Conservation (phyloP, 140 eudicot genomes). For the Erigeron philadelphicus region DNA sequence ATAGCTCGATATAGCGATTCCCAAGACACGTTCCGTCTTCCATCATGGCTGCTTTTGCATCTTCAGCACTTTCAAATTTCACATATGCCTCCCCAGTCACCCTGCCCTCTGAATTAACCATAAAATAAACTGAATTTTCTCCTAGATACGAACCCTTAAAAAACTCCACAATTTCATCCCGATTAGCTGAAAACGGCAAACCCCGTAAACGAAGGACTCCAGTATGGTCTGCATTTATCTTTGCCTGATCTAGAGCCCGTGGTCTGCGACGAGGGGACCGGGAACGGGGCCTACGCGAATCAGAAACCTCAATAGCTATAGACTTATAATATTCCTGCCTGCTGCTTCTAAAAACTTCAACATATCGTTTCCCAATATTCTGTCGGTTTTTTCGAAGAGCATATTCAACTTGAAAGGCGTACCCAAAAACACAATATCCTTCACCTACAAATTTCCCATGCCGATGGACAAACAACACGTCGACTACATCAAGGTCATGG, state of each 20-base stretch:
- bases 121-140: constrained; percentile 62
- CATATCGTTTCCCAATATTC: constrained; percentile 85
- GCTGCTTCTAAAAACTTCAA: constrained; percentile 83
- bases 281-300: constrained; percentile 43
- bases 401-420: constrained; percentile 81
- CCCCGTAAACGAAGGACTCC: constrained; percentile 85
- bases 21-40: constrained; percentile 82
- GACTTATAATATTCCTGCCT: constrained; percentile 84
- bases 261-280: constrained; percentile 66
- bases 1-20: constrained; percentile 80
- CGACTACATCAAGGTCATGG: constrained; percentile 87
- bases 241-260: constrained; percentile 44
- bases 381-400: constrained; percentile 85
- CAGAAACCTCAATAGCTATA: constrained; percentile 63
- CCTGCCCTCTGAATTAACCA: constrained; percentile 68
- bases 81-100: constrained; percentile 91
- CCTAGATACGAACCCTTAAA: constrained; percentile 58
- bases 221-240: constrained; percentile 63
- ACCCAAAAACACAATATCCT: constrained; percentile 76
- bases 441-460: constrained; percentile 83
- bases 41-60: constrained; percentile 78
- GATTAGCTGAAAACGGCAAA: constrained; percentile 71
- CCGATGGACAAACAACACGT: constrained; percentile 65
- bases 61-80: constrained; percentile 73
- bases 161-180: constrained; percentile 67